Percentiles rank a stretch among this genome's conserved stretches.
Conservation (phyloP, 2,329 filamentous ascomycete species). For the Achaetomium macrosporum region DNA sequence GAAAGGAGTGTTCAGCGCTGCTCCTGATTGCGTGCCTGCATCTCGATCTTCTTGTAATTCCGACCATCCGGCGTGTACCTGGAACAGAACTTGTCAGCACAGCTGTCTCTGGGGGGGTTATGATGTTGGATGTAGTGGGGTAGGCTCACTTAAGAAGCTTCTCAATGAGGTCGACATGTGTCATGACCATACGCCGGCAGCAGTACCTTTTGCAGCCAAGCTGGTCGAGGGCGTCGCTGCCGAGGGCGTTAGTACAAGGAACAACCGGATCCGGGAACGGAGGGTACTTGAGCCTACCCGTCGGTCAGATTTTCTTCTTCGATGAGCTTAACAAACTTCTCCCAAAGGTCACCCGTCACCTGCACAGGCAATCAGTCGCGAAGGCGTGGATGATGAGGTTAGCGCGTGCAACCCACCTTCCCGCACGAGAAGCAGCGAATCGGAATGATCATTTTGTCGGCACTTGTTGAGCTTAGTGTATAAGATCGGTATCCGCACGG, state of each 20-base stretch:
- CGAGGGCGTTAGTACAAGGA: conserved; percentile 25
- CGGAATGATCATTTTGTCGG: conserved; percentile 85
- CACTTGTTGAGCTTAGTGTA: background rate
- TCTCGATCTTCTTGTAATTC: conserved; percentile 54
- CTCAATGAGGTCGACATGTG: conserved; percentile 97
- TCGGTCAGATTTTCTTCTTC: conserved; percentile 74
- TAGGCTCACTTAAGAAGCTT: conserved; percentile 80
- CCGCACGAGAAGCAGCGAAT: conserved; percentile 98
- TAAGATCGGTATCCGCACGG: background rate
- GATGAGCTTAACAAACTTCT: conserved; percentile 85
- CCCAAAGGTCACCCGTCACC: conserved; percentile 97
- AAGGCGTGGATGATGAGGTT: background rate
- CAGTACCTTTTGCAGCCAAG: conserved; percentile 94
- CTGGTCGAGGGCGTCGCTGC: conserved; percentile 90
- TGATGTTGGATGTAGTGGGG: background rate
- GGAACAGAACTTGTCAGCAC: conserved; percentile 10
- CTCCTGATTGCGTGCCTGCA: conserved; percentile 22
- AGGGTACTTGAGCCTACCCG: conserved; percentile 37
- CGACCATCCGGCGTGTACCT: conserved; percentile 59
- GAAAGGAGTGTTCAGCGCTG: background rate
- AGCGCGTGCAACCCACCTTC: conserved; percentile 59
- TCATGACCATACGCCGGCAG: conserved; percentile 99
- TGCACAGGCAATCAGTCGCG: conserved; percentile 38
- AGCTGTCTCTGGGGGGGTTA: too few species aligned
- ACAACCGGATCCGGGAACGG: background rate